Evolutionary conservation across 805 yeast genomes (phyloP), one percentile per base, ranked within the genome.

Genomic region (Pichia occidentalis): DNA sequence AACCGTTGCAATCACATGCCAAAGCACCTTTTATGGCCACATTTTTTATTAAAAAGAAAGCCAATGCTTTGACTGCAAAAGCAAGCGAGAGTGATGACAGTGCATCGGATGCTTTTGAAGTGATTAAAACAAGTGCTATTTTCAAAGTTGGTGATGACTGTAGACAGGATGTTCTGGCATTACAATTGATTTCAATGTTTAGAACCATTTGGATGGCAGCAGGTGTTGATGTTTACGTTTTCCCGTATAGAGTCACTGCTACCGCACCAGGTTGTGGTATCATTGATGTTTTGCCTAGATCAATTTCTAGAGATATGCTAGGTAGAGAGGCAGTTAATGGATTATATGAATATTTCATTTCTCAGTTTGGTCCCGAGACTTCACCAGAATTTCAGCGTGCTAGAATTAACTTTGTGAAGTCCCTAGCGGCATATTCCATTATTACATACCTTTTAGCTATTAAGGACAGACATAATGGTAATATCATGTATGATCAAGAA

Each of bases 181-280:
- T 92, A 42, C 99, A 92, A 57, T 67, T 92, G 54, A 82, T 94
- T 41, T 82, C 96, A 4, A 79, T 92, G 25, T 92, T 94, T 69
- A 73, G 95, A 51, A 78, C 90, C 30, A 85, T 92, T 36, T 92
- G 96, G 94, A 75, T 77, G 45, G 73, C 76, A 46, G 77, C 84
- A 10, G 97, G 97, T 1, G 67, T 92, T 45, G 97, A 92, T 58
- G 73, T 90, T 29, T 92, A 70, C 60, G 94, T 92, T 19, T 94
- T 76, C 63, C 98, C 99, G 1, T 75, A 92, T 61, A 67, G 97
- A 48, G 98, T 92, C 19, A 88, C 96, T 0, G 98, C 99, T 1
- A 92, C 99, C 8, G 96, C 95, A 3, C 97, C 98, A 1, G 98
- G 99, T 0, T 88, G 97, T 66, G 99, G 99, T 61, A 95, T 92